Evolutionary conservation across 495 filamentous ascomycete species (phyloP).

Genomic region (Aspergillus indologenus): DNA sequence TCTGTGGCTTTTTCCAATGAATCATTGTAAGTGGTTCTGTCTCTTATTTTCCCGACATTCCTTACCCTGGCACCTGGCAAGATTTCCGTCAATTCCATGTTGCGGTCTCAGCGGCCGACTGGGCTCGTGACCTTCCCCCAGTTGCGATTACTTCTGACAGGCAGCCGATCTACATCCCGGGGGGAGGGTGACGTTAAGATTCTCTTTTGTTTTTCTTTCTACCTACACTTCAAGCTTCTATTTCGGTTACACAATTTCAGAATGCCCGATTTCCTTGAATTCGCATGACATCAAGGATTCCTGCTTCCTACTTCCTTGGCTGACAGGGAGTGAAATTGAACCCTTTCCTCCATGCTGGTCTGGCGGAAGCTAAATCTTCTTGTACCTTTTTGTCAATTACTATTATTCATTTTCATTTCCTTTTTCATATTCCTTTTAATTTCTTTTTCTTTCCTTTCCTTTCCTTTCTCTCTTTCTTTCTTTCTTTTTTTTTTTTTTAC

Average conservation of each 20-base stretch:
- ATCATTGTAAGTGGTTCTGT: slow-evolving; percentile 26
- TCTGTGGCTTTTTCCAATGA: slow-evolving; percentile 21
- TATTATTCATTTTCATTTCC: slow-evolving; percentile 15
- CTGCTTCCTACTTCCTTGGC: slow-evolving; percentile 17
- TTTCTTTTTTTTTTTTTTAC: slow-evolving; percentile 11
- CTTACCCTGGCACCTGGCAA: background rate
- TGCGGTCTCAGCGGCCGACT: background rate
- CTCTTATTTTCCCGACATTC: slow-evolving; percentile 9
- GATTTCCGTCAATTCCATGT: background rate
- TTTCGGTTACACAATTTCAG: slow-evolving; percentile 20
- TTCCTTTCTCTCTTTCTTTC: slow-evolving; percentile 6
- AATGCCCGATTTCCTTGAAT: slow-evolving; percentile 20
- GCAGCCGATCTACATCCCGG: slow-evolving; percentile 24
- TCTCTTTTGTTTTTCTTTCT: slow-evolving; percentile 7
- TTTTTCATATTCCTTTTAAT: slow-evolving; percentile 21
- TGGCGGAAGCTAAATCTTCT: slow-evolving; percentile 19
- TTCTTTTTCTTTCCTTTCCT: slow-evolving; percentile 13
- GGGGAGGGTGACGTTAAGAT: slow-evolving; percentile 18
- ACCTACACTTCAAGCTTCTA: slow-evolving; percentile 14
- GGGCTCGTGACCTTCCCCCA: slow-evolving; percentile 12
- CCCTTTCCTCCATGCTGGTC: slow-evolving; percentile 20
- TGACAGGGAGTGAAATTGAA: slow-evolving; percentile 20
- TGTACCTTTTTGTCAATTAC: slow-evolving; percentile 18
- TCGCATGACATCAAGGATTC: slow-evolving; percentile 22
- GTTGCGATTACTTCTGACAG: slow-evolving; percentile 17